phyloP scores from a whole-genome alignment of 148 eudicot genomes.

The Diospyros lotus region DNA sequence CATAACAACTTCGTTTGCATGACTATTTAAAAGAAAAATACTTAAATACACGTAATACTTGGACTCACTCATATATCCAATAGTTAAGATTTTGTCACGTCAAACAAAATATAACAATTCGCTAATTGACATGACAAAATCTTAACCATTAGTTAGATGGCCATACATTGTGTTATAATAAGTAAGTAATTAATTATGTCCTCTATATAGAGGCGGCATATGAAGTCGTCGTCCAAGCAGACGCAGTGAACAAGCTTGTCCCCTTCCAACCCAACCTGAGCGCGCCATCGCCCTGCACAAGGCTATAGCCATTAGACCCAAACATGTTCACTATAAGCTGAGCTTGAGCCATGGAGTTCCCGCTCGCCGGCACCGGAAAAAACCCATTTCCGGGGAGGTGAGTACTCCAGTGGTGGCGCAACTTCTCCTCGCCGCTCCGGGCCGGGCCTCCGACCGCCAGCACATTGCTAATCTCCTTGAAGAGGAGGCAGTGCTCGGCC shows the following conservation, averaged over 20 bases:
- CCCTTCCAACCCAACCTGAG: constrained; percentile 52
- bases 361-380: constrained; percentile 39
- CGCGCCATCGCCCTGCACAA: constrained; percentile 46
- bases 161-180: no score
- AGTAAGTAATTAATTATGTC: no score
- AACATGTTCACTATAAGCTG: constrained; percentile 46
- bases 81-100: no score
- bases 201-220: no score
- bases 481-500: constrained; percentile 32
- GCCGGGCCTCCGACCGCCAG: constrained; percentile 51
- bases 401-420: constrained; percentile 36
- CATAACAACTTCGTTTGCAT: no score
- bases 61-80: no score
- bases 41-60: no score
- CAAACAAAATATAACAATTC: no score
- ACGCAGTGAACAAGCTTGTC: constrained; percentile 45
- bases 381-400: constrained; percentile 35
- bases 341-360: constrained; percentile 51
- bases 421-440: constrained; percentile 49
- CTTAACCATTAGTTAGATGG: no score
- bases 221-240: constrained; percentile 42
- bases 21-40: no score
- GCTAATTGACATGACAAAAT: no score
- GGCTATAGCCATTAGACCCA: constrained; percentile 37
- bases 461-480: constrained; percentile 42